A percentile compares a stretch with the other conserved stretches of the same genome.
These are phyloP conservation scores for Carex arenaria DNA, from an alignment of 202 grass and related monocot species.

Conservation along the genomic window DNA sequence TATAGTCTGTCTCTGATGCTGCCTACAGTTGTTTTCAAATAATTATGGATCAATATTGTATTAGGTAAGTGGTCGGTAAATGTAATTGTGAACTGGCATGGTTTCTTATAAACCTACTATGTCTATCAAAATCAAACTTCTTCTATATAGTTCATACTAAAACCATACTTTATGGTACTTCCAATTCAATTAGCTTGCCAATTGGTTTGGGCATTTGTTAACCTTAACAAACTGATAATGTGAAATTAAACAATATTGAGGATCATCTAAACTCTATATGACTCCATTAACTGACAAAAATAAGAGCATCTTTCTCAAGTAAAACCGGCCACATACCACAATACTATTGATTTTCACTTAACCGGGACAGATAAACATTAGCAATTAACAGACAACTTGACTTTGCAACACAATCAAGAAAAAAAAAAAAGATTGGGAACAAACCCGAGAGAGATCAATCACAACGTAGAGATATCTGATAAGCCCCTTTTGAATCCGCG, in stretches of 20 bases:
- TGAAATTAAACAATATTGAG: not conserved
- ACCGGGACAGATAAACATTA: not conserved
- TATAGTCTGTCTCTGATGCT: constrained; percentile 89
- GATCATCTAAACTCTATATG: not conserved
- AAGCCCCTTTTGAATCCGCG: constrained; percentile 90
- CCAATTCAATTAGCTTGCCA: not conserved
- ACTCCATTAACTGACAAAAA: not conserved
- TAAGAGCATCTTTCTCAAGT: not conserved
- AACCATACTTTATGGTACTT: not conserved
- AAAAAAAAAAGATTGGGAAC: not conserved
- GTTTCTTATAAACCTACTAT: not conserved
- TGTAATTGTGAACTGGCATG: not conserved
- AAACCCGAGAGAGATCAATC: constrained; percentile 84
- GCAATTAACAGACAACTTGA: not conserved
- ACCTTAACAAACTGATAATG: not conserved
- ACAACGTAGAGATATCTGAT: constrained; percentile 94
- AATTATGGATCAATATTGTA: not conserved
- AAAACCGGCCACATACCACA: not conserved
- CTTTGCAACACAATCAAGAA: not conserved
- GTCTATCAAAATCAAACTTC: not conserved
- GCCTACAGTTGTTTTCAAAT: constrained; percentile 39
- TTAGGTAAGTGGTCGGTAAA: not conserved
- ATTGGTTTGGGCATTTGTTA: not conserved
- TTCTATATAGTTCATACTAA: not conserved
- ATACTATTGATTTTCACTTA: too few species aligned